Evolutionary conservation across 1,284 basidiomycete species (phyloP), one percentile per base, ranked within the genome.

Genomic region (Ceratobasidium sp.): DNA sequence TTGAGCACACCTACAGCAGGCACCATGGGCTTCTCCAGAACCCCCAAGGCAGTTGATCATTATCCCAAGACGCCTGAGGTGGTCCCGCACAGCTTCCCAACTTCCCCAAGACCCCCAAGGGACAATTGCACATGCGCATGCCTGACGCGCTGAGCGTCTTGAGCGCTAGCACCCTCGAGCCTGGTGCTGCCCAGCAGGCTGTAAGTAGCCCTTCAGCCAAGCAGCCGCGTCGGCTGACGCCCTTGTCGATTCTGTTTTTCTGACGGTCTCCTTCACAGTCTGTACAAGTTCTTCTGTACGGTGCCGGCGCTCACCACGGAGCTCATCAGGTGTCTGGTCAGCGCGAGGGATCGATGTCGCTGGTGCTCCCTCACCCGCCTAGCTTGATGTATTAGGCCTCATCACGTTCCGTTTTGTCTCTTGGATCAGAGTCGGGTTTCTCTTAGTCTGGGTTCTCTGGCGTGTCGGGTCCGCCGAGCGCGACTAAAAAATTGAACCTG

Each of bases 191-290:
- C 20, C 66, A 73, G 15, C 78, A 75, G 73, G 74, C 67, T 46
- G 78, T 70, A 40, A 75, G 65, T 67, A 73, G 70, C 65, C 80
- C 80, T 78, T 81, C 56, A 73, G 81, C 77, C 73, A 81, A 59
- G 79, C 81, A 80, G 79, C 80, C 79, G 48, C 81, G 79, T 78
- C 91, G 96, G 67, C 90, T 96, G 66, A 97, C 96, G 0, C 96
- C 96, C 0, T 97, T 95, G 17, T 94, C 95, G 9, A 98, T 98
- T 80, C 97, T 96, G 0, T 98, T 98, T 86, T 98, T 98, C 88
- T 90, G 96, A 56, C 93, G 96, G 23, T 94, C 95, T 1, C 96
- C 96, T 23, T 96, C 95, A 0, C 94, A 96, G 81, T 96, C 94
- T 1, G 92, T 94, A 87, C 92, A 94, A 80, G 80, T 84, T 13